phyloP scores from a whole-genome alignment of 495 filamentous ascomycete genomes.

The Thermochaetoides thermophila region DNA sequence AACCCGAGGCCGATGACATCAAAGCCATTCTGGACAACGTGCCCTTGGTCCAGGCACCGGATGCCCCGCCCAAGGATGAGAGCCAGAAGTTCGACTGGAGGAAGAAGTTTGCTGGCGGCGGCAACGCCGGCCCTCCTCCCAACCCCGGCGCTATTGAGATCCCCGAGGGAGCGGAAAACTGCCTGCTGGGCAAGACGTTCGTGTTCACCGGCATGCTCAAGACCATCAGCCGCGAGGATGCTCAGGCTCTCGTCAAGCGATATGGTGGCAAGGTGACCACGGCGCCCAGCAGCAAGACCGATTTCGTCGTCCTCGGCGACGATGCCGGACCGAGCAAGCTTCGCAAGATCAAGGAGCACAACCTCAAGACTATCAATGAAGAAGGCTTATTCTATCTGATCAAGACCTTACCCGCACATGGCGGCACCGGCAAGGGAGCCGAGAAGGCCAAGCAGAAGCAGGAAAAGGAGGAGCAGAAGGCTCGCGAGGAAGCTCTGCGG shows the following conservation, averaged over 20 bases:
- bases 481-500: constrained; percentile 59
- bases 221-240: constrained; percentile 69
- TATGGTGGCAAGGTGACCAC: constrained; percentile 82
- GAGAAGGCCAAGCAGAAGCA: constrained; percentile 69
- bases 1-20: constrained; percentile 47
- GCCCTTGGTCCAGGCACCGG: constrained; percentile 63
- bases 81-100: constrained; percentile 60
- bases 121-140: constrained; percentile 44
- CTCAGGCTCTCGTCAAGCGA: constrained; percentile 71
- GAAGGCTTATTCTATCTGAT: constrained; percentile 85
- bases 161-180: constrained; percentile 75
- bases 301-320: constrained; percentile 76
- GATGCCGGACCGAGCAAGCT: constrained; percentile 93
- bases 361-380: constrained; percentile 84
- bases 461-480: constrained; percentile 63
- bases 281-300: constrained; percentile 84
- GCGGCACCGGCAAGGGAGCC: constrained; percentile 77
- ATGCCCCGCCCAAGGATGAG: constrained; percentile 52
- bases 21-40: constrained; percentile 80
- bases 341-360: constrained; percentile 60
- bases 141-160: constrained; percentile 52
- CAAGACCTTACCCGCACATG: constrained; percentile 64
- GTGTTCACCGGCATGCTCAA: constrained; percentile 91
- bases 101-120: constrained; percentile 33
- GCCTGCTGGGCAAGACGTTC: constrained; percentile 81